Conservation (phyloP, 164 flowering plant genomes). For the Platanus orientalis region DNA sequence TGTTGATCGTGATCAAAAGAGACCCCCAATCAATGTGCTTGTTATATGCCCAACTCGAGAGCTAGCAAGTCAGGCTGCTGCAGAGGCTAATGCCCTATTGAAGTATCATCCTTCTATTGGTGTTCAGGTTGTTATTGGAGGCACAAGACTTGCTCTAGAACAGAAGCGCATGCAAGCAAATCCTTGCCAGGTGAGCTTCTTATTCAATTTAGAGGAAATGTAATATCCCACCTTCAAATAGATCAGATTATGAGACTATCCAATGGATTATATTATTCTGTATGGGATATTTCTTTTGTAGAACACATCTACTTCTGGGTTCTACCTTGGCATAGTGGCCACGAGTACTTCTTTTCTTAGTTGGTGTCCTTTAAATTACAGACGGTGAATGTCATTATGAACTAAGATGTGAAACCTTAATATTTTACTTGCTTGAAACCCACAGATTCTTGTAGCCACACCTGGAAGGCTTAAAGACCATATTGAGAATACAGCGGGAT, state of each 20-base stretch:
- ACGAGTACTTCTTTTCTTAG: too few relatives aligned
- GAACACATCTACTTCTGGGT: too few relatives aligned
- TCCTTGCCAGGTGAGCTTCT: conserved; percentile 76
- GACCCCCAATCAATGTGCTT: conserved; percentile 77
- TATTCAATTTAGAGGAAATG: too few relatives aligned
- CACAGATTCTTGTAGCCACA: conserved; percentile 95
- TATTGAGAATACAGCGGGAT: conserved; percentile 90
- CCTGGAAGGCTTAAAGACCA: conserved; percentile 99
- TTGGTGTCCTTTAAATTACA: too few relatives aligned
- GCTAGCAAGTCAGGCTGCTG: conserved; percentile 91
- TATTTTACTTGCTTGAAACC: neutral
- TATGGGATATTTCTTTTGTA: too few relatives aligned
- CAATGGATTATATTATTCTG: too few relatives aligned
- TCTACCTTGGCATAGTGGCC: too few relatives aligned
- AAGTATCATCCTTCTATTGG: conserved; percentile 93
- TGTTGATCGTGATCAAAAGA: conserved; percentile 56
- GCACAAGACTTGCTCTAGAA: conserved; percentile 73
- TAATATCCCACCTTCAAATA: too few relatives aligned
- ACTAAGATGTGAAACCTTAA: neutral
- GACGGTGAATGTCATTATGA: too few relatives aligned
- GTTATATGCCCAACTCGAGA: conserved; percentile 97
- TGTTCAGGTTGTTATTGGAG: conserved; percentile 98
- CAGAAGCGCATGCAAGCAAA: conserved; percentile 89
- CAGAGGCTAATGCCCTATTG: conserved; percentile 72
- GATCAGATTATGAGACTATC: too few relatives aligned